These are phyloP conservation scores for Sarocladium brachiariae DNA, from an alignment of 2,329 filamentous ascomycete species.

Conservation along the genomic window DNA sequence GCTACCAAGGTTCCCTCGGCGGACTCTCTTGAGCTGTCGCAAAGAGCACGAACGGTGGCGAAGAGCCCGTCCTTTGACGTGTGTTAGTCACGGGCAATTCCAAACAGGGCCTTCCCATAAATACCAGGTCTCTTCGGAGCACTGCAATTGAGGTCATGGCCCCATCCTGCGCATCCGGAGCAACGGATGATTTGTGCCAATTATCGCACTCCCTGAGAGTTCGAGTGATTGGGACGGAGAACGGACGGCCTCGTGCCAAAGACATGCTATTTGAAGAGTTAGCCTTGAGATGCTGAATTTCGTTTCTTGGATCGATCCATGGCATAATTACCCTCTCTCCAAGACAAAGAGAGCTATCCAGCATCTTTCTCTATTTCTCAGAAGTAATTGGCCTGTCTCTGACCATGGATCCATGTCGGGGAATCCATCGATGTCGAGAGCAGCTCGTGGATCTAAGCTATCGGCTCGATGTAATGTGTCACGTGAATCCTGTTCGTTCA, in stretches of 20 bases:
- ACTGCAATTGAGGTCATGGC: conserved; percentile 67
- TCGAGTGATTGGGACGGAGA: conserved; percentile 59
- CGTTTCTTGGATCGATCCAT: no score
- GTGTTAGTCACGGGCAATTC: neutral
- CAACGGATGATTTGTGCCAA: conserved; percentile 59
- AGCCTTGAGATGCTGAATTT: neutral
- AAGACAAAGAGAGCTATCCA: conserved; percentile 69
- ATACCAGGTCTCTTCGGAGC: conserved; percentile 57
- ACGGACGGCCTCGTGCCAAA: conserved; percentile 60
- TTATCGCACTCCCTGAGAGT: conserved; percentile 60
- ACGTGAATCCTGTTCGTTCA: conserved; percentile 35
- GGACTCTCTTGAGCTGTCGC: conserved; percentile 45
- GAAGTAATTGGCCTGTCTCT: conserved; percentile 51
- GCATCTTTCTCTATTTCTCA: conserved; percentile 59
- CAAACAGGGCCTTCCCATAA: conserved; percentile 11
- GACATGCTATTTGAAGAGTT: conserved; percentile 44
- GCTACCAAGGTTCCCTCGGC: conserved; percentile 47
- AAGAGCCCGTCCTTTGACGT: conserved; percentile 45
- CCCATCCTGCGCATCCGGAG: conserved; percentile 57
- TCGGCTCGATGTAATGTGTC: conserved; percentile 54
- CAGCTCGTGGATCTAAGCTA: conserved; percentile 60
- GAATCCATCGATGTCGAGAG: conserved; percentile 62
- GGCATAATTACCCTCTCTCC: conserved; percentile 50
- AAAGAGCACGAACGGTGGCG: conserved; percentile 49
- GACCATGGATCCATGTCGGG: conserved; percentile 54